Evolutionary conservation across 345 rosid species (phyloP), one percentile per base, ranked within the genome.

Genomic region (Leavenworthia alabamica): DNA sequence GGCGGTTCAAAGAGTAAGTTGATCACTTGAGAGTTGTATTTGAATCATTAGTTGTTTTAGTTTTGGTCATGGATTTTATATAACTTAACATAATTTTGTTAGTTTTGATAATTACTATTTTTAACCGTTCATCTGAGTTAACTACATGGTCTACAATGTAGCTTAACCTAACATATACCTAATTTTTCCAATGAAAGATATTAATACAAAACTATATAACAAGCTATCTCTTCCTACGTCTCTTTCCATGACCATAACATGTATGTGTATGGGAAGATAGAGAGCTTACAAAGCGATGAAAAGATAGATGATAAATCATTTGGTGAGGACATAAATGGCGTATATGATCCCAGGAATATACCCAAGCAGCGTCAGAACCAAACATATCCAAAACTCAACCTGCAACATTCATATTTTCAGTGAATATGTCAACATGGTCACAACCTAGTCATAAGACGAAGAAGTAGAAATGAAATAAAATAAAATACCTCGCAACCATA

Each of bases 311-410:
- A 31, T 76, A 55, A n/a, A 66, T 81, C 77, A 61, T 83, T 82
- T 83, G 77, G 91, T 86, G 70, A 89, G 72, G 68, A 71, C 73
- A 72, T 82, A 90, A 66, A 87, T 11, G 2, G 95, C 96, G 33
- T 87, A 90, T 2, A 87, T 70, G 64, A 87, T 90, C 27, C 97
- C 97, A 61, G 97, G 97, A 42, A 87, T 15, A 60, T 81, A 90
- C 0, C 97, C 93, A 0, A 87, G 44, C 5, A 90, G 5, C 9
- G 93, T 87, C 29, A 90, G 72, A 2, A 85, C 5, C 75, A 90
- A 74, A 76, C 95, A 90, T 79, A 90, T 90, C 97, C 97, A 89
- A 58, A 89, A 86, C 79, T 86, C 90, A 29, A 35, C 77, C 95
- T 89, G 73, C 55, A 20, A 40, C 12, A 15, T 3, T 49, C n/a